Evolutionary conservation across 768 basidiomycete species (phyloP).

Genomic region (Suillus hirtellus): DNA sequence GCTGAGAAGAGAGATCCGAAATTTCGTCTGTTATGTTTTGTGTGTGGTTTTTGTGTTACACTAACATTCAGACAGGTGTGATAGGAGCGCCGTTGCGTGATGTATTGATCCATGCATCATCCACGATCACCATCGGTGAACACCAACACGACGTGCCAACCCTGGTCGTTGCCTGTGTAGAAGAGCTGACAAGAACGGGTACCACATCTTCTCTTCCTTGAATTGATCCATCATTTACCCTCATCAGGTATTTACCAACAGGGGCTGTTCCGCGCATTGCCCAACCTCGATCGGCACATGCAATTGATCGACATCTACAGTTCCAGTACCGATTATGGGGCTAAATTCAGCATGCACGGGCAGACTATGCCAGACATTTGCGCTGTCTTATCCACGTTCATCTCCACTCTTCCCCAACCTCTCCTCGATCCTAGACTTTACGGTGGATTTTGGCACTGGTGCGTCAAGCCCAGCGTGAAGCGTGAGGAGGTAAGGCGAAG

Average conservation of each 20-base stretch:
- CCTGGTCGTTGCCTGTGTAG: conserved; percentile 42
- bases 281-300: conserved; percentile 40
- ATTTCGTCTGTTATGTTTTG: conserved; percentile 25
- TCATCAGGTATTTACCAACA: conserved; percentile 42
- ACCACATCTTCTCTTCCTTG: conserved; percentile 5
- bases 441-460: conserved; percentile 44
- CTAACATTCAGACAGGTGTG: conserved; percentile 27
- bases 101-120: conserved; percentile 33
- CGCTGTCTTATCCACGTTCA: conserved; percentile 47
- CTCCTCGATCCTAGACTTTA: conserved; percentile 44
- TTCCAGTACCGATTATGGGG: conserved; percentile 25
- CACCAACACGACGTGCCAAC: conserved; percentile 39
- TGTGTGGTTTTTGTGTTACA: background rate
- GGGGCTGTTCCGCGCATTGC: conserved; percentile 44
- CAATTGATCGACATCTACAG: conserved; percentile 42
- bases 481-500: conserved; percentile 32
- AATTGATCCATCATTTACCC: conserved; percentile 4
- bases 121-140: conserved; percentile 36
- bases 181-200: conserved; percentile 50
- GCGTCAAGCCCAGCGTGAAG: conserved; percentile 42
- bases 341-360: conserved; percentile 29
- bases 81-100: conserved; percentile 39
- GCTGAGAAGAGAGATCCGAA: conserved; percentile 23
- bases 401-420: conserved; percentile 47
- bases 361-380: conserved; percentile 45